A percentile compares a stretch with the other conserved stretches of the same genome.
Conservation (phyloP, 2,329 filamentous ascomycete genomes). For the Cytospora schulzeri region DNA sequence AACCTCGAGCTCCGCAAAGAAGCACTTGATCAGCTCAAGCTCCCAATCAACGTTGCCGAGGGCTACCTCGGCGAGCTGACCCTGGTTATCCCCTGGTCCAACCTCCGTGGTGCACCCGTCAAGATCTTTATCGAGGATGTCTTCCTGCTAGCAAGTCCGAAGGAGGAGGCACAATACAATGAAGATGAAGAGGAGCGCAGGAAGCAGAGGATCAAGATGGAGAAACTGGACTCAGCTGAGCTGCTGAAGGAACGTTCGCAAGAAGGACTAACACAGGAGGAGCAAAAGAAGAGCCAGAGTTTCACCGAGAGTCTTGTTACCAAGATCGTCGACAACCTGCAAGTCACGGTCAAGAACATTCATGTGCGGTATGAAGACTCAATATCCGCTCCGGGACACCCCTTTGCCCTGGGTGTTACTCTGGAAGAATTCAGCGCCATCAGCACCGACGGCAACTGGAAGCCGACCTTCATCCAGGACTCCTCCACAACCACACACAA, state of each 20-base stretch:
- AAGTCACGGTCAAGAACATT: slow-evolving; percentile 97
- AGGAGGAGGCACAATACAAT: slow-evolving; percentile 92
- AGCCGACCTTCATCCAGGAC: slow-evolving; percentile 92
- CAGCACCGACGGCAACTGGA: slow-evolving; percentile 94
- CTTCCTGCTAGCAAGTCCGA: slow-evolving; percentile 90
- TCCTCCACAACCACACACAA: slow-evolving; percentile 85
- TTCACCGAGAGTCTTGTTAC: slow-evolving; percentile 94
- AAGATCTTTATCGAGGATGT: slow-evolving; percentile 97
- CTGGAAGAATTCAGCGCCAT: slow-evolving; percentile 96
- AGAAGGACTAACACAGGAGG: slow-evolving; percentile 92
- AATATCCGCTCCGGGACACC: slow-evolving; percentile 90
- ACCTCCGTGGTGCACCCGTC: slow-evolving; percentile 89
- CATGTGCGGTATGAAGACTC: slow-evolving; percentile 98
- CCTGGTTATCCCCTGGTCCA: slow-evolving; percentile 95
- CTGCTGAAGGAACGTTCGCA: slow-evolving; percentile 87
- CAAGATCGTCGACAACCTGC: slow-evolving; percentile 97
- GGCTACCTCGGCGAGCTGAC: slow-evolving; percentile 92
- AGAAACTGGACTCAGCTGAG: slow-evolving; percentile 96
- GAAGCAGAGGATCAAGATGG: slow-evolving; percentile 93
- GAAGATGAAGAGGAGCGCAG: slow-evolving; percentile 88
- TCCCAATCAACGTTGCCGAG: slow-evolving; percentile 95
- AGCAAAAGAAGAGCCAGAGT: slow-evolving; percentile 96
- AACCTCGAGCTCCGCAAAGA: slow-evolving; percentile 92
- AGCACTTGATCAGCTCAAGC: slow-evolving; percentile 93
- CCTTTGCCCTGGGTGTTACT: slow-evolving; percentile 89